Evolutionary conservation across 1,284 basidiomycete species (phyloP).

Genomic region (Ustilago tritici): DNA sequence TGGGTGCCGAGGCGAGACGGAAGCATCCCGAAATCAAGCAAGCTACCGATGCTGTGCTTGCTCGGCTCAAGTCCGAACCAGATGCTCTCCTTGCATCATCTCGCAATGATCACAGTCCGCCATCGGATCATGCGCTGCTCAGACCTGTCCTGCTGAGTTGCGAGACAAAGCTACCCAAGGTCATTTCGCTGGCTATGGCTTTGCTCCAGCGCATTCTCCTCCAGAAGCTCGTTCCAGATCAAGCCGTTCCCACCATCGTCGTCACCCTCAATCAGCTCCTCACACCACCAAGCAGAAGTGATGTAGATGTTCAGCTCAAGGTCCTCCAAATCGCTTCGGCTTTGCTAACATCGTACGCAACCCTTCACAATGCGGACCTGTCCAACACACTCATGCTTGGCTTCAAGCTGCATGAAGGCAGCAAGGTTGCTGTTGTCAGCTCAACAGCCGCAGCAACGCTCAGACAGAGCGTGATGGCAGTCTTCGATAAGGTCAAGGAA

Average conservation of each 20-base stretch:
- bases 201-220: constrained; percentile 91
- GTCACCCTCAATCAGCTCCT: constrained; percentile 57
- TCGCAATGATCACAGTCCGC: constrained; percentile 20
- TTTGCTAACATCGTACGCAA: constrained; percentile 58
- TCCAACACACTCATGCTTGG: constrained; percentile 81
- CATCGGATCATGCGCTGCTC: constrained; percentile 77
- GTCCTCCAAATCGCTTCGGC: constrained; percentile 65
- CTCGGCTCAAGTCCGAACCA: constrained; percentile 50
- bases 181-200: constrained; percentile 89
- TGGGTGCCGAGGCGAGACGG: constrained; percentile 65
- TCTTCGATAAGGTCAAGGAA: constrained; percentile 91
- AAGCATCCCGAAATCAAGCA: constrained; percentile 66
- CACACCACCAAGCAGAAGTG: constrained; percentile 48
- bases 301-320: constrained; percentile 68
- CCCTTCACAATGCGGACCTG: constrained; percentile 59
- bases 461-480: constrained; percentile 95
- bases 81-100: constrained; percentile 44
- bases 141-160: constrained; percentile 93
- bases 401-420: constrained; percentile 89
- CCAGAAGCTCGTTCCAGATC: constrained; percentile 76
- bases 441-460: constrained; percentile 96
- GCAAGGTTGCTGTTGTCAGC: constrained; percentile 92
- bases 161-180: constrained; percentile 90
- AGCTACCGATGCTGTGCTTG: constrained; percentile 56
- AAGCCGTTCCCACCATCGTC: constrained; percentile 43